These are phyloP conservation scores for Rhododendron henanense DNA, from an alignment of 148 eudicot genomes.

Conservation along the genomic window DNA sequence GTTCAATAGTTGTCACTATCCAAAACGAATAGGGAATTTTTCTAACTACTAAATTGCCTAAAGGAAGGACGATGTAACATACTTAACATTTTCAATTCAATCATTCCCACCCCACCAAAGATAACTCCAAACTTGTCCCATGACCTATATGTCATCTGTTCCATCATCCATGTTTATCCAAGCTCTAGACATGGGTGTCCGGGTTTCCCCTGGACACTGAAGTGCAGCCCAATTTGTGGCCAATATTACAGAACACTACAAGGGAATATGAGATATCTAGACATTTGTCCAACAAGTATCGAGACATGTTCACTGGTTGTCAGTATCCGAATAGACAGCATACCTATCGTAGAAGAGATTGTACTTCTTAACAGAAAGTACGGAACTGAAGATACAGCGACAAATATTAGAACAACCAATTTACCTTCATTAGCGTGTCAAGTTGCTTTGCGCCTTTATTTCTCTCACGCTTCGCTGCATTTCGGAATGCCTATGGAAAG, in stretches of 20 bases:
- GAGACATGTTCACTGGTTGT: neutral
- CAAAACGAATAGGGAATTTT: neutral
- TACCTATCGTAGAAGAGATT: neutral
- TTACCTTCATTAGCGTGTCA: slow-evolving; percentile 96
- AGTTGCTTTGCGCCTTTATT: slow-evolving; percentile 96
- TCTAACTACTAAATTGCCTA: neutral
- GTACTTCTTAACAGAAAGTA: neutral
- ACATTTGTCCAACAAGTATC: neutral
- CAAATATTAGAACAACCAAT: slow-evolving; percentile 8
- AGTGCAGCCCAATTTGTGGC: neutral
- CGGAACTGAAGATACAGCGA: neutral
- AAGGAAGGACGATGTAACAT: neutral
- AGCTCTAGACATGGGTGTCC: neutral
- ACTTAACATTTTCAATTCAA: neutral
- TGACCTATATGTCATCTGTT: neutral
- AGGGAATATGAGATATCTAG: neutral
- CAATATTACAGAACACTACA: neutral
- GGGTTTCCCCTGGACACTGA: neutral
- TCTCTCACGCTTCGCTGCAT: slow-evolving; percentile 90
- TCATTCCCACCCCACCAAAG: neutral
- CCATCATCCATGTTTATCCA: neutral
- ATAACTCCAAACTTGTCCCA: neutral
- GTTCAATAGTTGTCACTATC: neutral
- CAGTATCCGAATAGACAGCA: neutral
- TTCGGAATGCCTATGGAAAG: slow-evolving; percentile 78